Evolutionary conservation across 805 yeast species (phyloP), one percentile per base, ranked within the genome.

Genomic region (Ogataea pilisensis): DNA sequence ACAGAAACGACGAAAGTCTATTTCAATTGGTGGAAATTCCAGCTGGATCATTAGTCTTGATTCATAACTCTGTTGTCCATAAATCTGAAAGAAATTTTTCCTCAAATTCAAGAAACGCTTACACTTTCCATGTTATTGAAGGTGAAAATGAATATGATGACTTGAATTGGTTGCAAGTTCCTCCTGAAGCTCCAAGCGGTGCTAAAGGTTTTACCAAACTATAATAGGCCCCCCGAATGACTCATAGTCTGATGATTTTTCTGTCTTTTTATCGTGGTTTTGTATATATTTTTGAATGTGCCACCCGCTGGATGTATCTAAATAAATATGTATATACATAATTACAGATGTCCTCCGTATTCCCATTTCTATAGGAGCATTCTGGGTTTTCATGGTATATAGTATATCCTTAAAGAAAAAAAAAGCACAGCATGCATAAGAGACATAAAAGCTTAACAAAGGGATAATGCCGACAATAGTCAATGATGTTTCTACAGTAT

Each of bases 81-180:
- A 80, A 82, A 59, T 80, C 88, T 3, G 85, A 78, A 49, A 65
- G 66, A 39, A 85, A 85, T 55, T 37, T 53, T 1, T 76, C 85
- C 11, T 49, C 49, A 4, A 68, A 66, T 42, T 79, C 87, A 8
- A 69, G 95, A 46, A 83, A 69, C 54, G 93, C 89, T 0, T 85
- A 84, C 60, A 82, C 93, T 0, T 85, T 85, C 62, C 95, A 85
- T 55, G 72, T 82, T 33, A 82, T 85, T 42, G 93, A 85, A 38
- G 91, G 91, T 2, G 60, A 46, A 2, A 65, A 75, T 11, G 58
- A 70, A 20, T 85, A 83, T 53, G 93, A 85, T 55, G 63, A 64
- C 18, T 59, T 68, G 53, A 85, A 85, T 56, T 85, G 95, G 93
- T 68, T 85, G 27, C 95, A 85, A 54, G 78, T 84, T 4, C 93